Base-by-base conservation (phyloP, 129 eudicot species). In the Heracleum sosnowskyi region DNA sequence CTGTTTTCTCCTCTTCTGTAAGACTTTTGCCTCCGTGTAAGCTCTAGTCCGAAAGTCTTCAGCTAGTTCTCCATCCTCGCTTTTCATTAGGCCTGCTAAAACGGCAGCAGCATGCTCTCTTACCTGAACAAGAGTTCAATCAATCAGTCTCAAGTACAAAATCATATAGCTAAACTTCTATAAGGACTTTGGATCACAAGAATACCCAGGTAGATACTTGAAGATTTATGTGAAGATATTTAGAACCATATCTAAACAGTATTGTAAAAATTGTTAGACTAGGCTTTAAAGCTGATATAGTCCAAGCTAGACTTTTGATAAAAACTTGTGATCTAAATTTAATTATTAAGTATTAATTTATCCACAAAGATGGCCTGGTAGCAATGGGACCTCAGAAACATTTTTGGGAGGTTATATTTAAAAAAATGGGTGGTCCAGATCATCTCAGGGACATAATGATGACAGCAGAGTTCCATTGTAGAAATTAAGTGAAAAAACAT, bases 51-150 rank as follows among this genome's bases (percentile, higher is more conserved):
- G 97, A 83, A 96, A 96, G 53, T 90, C 91, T 72, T 85, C 87
- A 41, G 93, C 87, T 79, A 92, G 76, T 64, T 84, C 86, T 44
- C 88, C 92, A 83, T 90, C 96, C 36, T 89, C 97, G 15, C 99
- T 91, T 86, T 96, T 96, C 97, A 96, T 96, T 75, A 96, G 81
- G 80, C 99, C 96, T 44, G 99, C 99, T 79, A 96, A 89, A 84
- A 96, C 97, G 76, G 97, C 99, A 63, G 99, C 99, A 40, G 99
- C 99, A 77, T 96, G 99, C 83, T 96, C 99, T 82, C 99, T 90
- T 79, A 96, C 99, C 99, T 96, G 87, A 75, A 73, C 40, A 79
- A 33, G 44, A 68, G 81, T 44, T 64, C 31, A 68, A 45, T 15
- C 46, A 36, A 34, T 74, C 76, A 28, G 78, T 37, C 63, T 40